Conservation (phyloP, 2,329 filamentous ascomycete species). For the Sclerotinia nivalis region DNA sequence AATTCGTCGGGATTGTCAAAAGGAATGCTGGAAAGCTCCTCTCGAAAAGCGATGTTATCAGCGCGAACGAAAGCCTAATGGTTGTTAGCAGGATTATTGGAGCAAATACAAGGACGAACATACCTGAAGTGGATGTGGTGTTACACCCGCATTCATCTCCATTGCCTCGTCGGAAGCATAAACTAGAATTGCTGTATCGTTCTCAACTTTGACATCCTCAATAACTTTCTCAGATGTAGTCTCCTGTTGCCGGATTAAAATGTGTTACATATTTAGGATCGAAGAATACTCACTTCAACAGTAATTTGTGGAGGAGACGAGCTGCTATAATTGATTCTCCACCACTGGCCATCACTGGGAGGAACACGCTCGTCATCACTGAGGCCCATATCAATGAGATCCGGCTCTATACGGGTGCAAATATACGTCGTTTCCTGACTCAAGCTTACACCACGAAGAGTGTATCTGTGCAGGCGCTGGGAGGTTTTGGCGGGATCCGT, state of each 20-base stretch:
- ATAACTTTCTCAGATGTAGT: constrained; percentile 49
- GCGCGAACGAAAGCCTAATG: constrained; percentile 50
- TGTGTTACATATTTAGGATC: neutral
- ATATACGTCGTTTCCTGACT: constrained; percentile 52
- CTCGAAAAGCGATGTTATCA: constrained; percentile 55
- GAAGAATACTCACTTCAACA: constrained; percentile 48
- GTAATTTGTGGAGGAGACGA: constrained; percentile 47
- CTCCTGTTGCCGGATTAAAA: constrained; percentile 45
- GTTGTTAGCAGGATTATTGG: constrained; percentile 23
- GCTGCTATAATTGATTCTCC: constrained; percentile 51
- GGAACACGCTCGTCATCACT: constrained; percentile 40
- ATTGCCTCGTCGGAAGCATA: constrained; percentile 56
- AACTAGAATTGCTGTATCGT: constrained; percentile 51
- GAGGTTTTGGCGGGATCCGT: constrained; percentile 35
- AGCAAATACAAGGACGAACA: constrained; percentile 24
- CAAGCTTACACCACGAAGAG: constrained; percentile 54
- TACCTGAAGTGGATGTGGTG: constrained; percentile 46
- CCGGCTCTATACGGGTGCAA: constrained; percentile 47
- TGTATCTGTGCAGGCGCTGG: constrained; percentile 45
- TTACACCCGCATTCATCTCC: constrained; percentile 30
- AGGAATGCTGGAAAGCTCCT: constrained; percentile 46
- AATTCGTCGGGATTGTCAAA: constrained; percentile 24
- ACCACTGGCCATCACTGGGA: constrained; percentile 53
- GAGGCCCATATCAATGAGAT: constrained; percentile 47
- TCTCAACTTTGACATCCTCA: constrained; percentile 50